Evolutionary conservation across 2,329 filamentous ascomycete genomes (phyloP).

Genomic region (Claviceps spartinae): DNA sequence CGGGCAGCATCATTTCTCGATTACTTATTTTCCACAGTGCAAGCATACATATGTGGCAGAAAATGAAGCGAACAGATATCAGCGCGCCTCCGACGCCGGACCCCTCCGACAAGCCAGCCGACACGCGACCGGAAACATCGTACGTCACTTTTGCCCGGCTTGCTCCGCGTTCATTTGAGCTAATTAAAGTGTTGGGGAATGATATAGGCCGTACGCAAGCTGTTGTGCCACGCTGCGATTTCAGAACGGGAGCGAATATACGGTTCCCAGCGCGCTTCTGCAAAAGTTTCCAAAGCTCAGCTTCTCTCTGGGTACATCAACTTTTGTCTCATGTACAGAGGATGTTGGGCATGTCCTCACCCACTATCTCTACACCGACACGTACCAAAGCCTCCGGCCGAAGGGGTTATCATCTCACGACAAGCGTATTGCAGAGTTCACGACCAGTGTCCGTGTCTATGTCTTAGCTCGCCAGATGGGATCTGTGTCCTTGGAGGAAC

Average conservation of each 20-base stretch:
- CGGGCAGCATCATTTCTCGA: too few relatives aligned
- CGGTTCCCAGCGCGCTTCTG: background rate
- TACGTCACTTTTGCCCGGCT: background rate
- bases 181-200: too few relatives aligned
- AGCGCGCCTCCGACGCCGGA: background rate
- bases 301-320: background rate
- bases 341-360: background rate
- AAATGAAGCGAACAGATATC: too few relatives aligned
- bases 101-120: background rate
- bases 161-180: too few relatives aligned
- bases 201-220: background rate
- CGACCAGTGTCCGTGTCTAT: background rate
- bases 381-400: background rate
- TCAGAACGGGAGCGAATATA: background rate
- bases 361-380: background rate
- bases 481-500: background rate
- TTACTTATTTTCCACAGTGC: too few relatives aligned
- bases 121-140: background rate
- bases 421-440: background rate
- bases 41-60: too few relatives aligned
- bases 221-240: background rate
- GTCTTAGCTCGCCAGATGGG: background rate
- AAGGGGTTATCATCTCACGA: background rate
- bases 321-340: background rate
- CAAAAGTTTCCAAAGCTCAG: background rate